Conservation (phyloP, 371 early-diverging fungal genomes). For the Haplosporangium sp. region DNA sequence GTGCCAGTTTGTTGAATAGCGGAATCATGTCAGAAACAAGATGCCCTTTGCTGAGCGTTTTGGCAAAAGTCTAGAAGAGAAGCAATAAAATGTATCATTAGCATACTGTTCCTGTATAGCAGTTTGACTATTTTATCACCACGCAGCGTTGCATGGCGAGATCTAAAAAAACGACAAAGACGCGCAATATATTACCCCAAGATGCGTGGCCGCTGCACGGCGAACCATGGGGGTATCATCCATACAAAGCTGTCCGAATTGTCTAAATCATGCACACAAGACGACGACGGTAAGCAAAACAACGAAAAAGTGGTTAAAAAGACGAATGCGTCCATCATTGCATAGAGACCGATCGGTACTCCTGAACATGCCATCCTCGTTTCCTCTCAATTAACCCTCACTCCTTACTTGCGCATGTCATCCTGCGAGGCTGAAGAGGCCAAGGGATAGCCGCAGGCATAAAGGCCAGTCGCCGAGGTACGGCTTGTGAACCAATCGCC, state of each 20-base stretch:
- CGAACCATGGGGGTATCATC: slow-evolving; percentile 99
- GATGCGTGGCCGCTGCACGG: slow-evolving; percentile 92
- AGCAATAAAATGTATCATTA: not conserved
- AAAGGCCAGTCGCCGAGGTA: slow-evolving; percentile 93
- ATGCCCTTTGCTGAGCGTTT: slow-evolving; percentile 76
- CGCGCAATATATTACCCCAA: slow-evolving; percentile 70
- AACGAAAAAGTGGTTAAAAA: not conserved
- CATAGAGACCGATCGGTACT: not conserved
- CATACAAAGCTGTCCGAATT: slow-evolving; percentile 81
- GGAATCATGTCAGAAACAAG: slow-evolving; percentile 82
- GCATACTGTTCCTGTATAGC: not conserved
- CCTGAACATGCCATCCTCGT: not conserved
- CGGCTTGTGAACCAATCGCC: slow-evolving; percentile 99
- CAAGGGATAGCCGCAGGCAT: slow-evolving; percentile 82
- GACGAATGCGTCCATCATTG: not conserved
- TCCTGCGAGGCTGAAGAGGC: slow-evolving; percentile 79
- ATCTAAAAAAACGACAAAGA: too few relatives aligned
- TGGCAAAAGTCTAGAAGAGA: slow-evolving; percentile 66
- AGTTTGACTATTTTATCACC: not conserved
- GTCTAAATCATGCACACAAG: slow-evolving; percentile 40
- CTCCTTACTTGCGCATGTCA: slow-evolving; percentile 81
- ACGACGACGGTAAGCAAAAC: not conserved
- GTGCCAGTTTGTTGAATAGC: slow-evolving; percentile 79
- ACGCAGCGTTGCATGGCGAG: not conserved
- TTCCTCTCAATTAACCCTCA: slow-evolving; percentile 3